These are phyloP conservation scores for Leccinum fallax DNA, from an alignment of 1,284 basidiomycete genomes.

Conservation along the genomic window DNA sequence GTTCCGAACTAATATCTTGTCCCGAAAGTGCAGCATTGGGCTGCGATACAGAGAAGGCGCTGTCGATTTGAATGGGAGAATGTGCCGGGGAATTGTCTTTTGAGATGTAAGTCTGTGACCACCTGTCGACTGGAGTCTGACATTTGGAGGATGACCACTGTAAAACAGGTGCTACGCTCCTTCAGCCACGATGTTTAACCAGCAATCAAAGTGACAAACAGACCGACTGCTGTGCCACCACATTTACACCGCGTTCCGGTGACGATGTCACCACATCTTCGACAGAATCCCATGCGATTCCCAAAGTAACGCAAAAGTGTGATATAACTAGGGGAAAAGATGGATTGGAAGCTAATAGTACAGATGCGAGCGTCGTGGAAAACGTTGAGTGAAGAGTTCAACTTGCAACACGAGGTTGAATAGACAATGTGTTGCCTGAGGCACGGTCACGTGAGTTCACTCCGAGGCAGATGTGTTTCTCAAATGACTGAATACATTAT, in stretches of 20 bases:
- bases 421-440: neutral
- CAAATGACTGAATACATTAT: conserved; percentile 1
- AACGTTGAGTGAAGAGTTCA: conserved; percentile 10
- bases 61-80: conserved; percentile 24
- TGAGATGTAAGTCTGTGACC: conserved; percentile 76
- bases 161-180: conserved; percentile 60
- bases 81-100: conserved; percentile 47
- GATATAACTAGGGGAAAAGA: neutral
- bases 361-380: conserved; percentile 5
- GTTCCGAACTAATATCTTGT: conserved; percentile 8
- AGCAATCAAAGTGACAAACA: conserved; percentile 34
- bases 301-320: neutral
- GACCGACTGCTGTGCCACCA: conserved; percentile 75
- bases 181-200: conserved; percentile 15
- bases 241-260: conserved; percentile 69
- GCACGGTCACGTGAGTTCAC: conserved; percentile 29
- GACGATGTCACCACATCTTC: conserved; percentile 80
- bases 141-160: conserved; percentile 57
- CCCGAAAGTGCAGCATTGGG: conserved; percentile 13
- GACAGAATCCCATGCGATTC: conserved; percentile 71
- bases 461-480: neutral
- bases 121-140: conserved; percentile 55
- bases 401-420: conserved; percentile 14
- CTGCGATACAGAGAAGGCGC: conserved; percentile 17
- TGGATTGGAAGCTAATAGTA: neutral